These are phyloP conservation scores for Monosporascus sp. DNA, from an alignment of 2,329 filamentous ascomycete species.

Conservation along the genomic window DNA sequence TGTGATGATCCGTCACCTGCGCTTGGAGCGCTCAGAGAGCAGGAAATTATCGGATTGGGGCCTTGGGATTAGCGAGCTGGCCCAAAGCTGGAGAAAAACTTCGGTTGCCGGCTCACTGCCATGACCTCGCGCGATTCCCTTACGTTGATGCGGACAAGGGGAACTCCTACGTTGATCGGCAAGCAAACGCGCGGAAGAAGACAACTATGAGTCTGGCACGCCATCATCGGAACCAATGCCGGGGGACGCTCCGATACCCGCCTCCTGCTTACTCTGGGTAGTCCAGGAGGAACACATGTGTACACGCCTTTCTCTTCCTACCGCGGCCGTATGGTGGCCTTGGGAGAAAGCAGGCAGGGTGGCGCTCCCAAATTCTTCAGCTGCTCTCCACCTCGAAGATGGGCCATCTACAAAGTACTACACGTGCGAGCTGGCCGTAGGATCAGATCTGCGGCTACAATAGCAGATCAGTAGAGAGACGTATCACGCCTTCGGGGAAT, in stretches of 20 bases:
- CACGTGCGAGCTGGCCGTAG: not conserved
- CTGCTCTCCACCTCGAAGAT: not conserved
- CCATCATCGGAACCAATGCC: not conserved
- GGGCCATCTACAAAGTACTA: not conserved
- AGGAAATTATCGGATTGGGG: not conserved
- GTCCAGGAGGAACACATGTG: not conserved
- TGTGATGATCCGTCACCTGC: not conserved
- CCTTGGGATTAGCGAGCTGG: not conserved
- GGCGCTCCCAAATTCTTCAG: not conserved
- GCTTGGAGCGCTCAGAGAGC: not conserved
- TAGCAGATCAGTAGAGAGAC: not conserved
- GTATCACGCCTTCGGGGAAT: not conserved
- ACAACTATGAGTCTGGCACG: not conserved
- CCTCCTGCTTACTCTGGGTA: not conserved
- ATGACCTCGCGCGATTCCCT: not conserved
- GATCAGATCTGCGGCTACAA: not conserved
- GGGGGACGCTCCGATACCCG: not conserved
- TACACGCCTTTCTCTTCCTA: not conserved
- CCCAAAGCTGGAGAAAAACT: not conserved
- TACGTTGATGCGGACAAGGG: not conserved
- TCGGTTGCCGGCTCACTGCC: not conserved
- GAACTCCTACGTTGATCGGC: not conserved
- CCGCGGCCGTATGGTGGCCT: not conserved
- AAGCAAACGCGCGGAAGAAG: not conserved
- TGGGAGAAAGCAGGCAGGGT: not conserved